Conservation (phyloP, 2,329 filamentous ascomycete species). For the Ceratocystis huliohia region DNA sequence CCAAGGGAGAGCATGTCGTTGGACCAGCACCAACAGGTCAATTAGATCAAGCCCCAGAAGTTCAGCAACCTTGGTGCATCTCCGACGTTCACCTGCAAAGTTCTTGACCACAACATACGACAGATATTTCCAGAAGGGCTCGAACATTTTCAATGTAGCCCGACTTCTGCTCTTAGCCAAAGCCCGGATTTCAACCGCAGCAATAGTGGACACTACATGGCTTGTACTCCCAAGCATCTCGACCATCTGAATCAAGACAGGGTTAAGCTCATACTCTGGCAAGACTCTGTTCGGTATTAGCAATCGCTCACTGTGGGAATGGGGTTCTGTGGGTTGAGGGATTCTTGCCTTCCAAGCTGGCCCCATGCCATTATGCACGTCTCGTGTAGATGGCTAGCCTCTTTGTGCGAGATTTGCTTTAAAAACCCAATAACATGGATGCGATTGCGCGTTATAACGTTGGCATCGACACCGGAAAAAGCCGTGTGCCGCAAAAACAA, state of each 20-base stretch:
- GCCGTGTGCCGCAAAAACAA: slow-evolving; percentile 42
- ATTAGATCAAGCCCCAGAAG: slow-evolving; percentile 63
- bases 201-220: slow-evolving; percentile 62
- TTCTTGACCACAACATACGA: slow-evolving; percentile 75
- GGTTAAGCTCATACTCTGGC: slow-evolving; percentile 70
- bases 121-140: slow-evolving; percentile 78
- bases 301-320: slow-evolving; percentile 8
- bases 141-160: slow-evolving; percentile 57
- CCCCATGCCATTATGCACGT: slow-evolving; percentile 77
- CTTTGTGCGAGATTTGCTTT: slow-evolving; percentile 57
- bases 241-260: slow-evolving; percentile 70
- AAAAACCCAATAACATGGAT: slow-evolving; percentile 54
- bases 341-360: slow-evolving; percentile 58
- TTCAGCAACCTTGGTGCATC: slow-evolving; percentile 67
- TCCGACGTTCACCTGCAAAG: slow-evolving; percentile 65
- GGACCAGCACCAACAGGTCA: slow-evolving; percentile 62
- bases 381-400: slow-evolving; percentile 57
- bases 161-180: slow-evolving; percentile 53
- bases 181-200: slow-evolving; percentile 68
- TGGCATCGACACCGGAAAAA: slow-evolving; percentile 23
- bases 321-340: neutral
- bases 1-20: slow-evolving; percentile 72
- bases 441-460: slow-evolving; percentile 16
- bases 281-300: slow-evolving; percentile 40
- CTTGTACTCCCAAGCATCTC: slow-evolving; percentile 81